Evolutionary conservation across 2,329 filamentous ascomycete genomes (phyloP), one percentile per base, ranked within the genome.

Genomic region (Fusarium dlaminii): DNA sequence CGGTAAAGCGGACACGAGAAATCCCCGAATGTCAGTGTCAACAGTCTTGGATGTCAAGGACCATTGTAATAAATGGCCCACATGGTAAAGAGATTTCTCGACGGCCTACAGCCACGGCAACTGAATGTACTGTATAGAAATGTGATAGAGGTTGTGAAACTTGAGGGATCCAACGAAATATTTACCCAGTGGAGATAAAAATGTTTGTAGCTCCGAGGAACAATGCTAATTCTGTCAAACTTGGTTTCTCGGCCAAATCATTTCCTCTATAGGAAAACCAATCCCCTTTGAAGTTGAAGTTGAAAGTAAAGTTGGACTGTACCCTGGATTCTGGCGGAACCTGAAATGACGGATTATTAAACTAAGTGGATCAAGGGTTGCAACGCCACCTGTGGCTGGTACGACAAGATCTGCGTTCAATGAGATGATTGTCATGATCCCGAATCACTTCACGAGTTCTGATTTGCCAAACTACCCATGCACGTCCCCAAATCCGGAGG

Each of bases 401-500:
- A 36, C 40, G 29, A n/a, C 27, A 46, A 48, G 67, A 74, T 72
- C 71, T 68, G 46, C 67, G 17, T 52, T 27, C 46, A 30, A 30
- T 58, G 29, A 54, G 39, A 61, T 63, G 63, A 74, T 74, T 63
- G 49, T 57, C 63, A 59, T 56, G 59, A 65, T 56, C 58, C 27
- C 32, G 32, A 61, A 22, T 34, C 51, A 29, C n/a, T 57, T 42
- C 27, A 48, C 27, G 68, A 30, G 30, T 40, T 39, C 48, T 73
- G 70, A 73, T 74, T 73, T 56, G 71, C 49, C 48, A 55, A 54
- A 27, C 36, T 4, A 37, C 17, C 45, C 52, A 60, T 61, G 40
- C 43, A 51, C 66, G 34, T 60, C 45, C 37, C 22, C 60, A 39
- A 48, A 32, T 9, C 64, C 75, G 76, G 76, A 77, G 74, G 59